Evolutionary conservation across 129 eudicot species (phyloP), one percentile per base, ranked within the genome.

Genomic region (Centaurea solstitialis): DNA sequence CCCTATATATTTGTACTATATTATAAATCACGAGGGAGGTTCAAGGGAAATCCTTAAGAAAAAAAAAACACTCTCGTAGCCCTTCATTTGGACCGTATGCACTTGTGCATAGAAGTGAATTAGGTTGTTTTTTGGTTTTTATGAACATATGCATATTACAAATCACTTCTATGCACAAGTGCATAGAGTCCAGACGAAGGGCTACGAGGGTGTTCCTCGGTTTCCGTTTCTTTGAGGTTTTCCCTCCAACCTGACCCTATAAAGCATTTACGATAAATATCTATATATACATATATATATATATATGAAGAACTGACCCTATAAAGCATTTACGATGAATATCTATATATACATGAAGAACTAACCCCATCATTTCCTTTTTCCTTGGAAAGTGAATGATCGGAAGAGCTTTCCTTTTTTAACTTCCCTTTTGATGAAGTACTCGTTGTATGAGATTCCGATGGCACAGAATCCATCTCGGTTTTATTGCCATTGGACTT

Each of bases 311-410:
- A 68, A 74, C 86, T 82, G 69, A 95, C 99, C 88, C 99, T 97
- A 79, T 95, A 33, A 3, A 33, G 37, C 37, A 33, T 33, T 33
- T 33, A 33, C 37, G 5, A 33, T 33, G 7, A 26, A 22, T 3
- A 9, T 18, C 20, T 18, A 61, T 40, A 20, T 69, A 78, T 41
- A 21, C 12, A 28, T 68, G 30, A 18, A 37, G 62, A 68, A 74
- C 86, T 82, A 65, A 95, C 99, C 88, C 99, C 98, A 79, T 95
- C 98, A 75, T 86, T 76, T 82, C 98, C 99, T 84, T 88, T 95
- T 86, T 70, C 89, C 87, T 92, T 95, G 77, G 87, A 69, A 69
- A 84, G 80, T 76, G 75, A 79, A 22, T 3, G 90, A 70, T 37
- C 73, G 70, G 83, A 81, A 70, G 83, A 75, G 76, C 39, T 57